Percentiles rank a stretch among this genome's conserved stretches.
Evolutionary conservation across 2,329 filamentous ascomycete species (phyloP).

Genomic region (Arthroderma sp.): DNA sequence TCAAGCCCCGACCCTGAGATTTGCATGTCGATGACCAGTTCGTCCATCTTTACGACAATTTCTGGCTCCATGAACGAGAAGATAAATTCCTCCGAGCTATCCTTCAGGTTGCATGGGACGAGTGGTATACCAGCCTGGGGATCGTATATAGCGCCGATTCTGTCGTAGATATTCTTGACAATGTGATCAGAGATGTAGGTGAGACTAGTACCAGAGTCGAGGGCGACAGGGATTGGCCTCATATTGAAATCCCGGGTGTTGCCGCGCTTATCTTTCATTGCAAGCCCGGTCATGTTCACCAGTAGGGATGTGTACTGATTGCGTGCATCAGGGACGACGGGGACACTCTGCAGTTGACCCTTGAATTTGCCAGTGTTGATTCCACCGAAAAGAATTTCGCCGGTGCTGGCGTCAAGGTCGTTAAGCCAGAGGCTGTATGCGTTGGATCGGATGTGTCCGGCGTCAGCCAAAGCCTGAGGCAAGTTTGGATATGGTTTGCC

Average conservation of each 20-base stretch:
- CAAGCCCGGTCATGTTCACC: constrained; percentile 52
- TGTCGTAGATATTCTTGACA: constrained; percentile 40
- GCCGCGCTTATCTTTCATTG: constrained; percentile 20
- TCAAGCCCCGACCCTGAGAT: constrained; percentile 33
- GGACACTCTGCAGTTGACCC: constrained; percentile 52
- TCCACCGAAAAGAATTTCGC: constrained; percentile 62
- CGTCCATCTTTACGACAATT: constrained; percentile 41
- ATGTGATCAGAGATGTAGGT: constrained; percentile 49
- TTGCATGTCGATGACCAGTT: constrained; percentile 49
- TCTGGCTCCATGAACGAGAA: constrained; percentile 42
- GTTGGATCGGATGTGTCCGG: constrained; percentile 49
- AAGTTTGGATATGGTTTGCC: constrained; percentile 52
- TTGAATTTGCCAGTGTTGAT: constrained; percentile 54
- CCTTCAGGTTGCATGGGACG: constrained; percentile 37
- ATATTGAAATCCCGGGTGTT: constrained; percentile 5
- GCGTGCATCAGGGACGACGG: constrained; percentile 42
- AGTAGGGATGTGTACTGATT: constrained; percentile 50
- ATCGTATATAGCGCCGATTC: constrained; percentile 48
- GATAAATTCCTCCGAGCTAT: constrained; percentile 34
- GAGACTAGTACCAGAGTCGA: constrained; percentile 58
- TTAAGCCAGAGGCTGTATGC: constrained; percentile 67
- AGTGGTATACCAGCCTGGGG: constrained; percentile 37
- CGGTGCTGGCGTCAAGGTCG: constrained; percentile 51
- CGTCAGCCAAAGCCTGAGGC: constrained; percentile 49
- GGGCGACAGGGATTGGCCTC: constrained; percentile 46